Conservation (phyloP, 495 filamentous ascomycete genomes). For the Paragyromitra xinjiangensis region DNA sequence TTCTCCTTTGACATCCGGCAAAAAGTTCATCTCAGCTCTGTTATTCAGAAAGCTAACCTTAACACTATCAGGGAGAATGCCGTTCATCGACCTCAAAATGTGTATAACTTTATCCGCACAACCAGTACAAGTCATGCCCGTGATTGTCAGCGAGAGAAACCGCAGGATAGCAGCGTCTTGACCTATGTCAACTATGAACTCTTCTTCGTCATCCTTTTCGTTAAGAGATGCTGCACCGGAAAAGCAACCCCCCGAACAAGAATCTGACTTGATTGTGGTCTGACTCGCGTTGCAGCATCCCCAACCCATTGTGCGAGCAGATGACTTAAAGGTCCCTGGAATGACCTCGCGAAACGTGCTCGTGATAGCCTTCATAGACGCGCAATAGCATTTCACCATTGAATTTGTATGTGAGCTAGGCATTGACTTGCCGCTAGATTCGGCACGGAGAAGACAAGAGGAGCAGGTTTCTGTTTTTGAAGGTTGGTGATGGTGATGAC, state of each 20-base stretch:
- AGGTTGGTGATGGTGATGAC: not conserved
- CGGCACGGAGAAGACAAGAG: slow-evolving; percentile 22
- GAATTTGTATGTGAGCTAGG: not conserved
- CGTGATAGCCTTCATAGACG: slow-evolving; percentile 25
- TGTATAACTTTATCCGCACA: slow-evolving; percentile 54
- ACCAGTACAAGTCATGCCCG: slow-evolving; percentile 56
- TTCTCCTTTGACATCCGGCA: slow-evolving; percentile 41
- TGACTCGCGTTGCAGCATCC: slow-evolving; percentile 16
- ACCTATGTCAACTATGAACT: slow-evolving; percentile 32
- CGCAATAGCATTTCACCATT: slow-evolving; percentile 36
- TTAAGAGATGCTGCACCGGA: slow-evolving; percentile 4
- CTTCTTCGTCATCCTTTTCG: slow-evolving; percentile 14
- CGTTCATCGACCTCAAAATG: slow-evolving; percentile 44
- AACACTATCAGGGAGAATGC: slow-evolving; percentile 47
- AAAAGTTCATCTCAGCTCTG: slow-evolving; percentile 50
- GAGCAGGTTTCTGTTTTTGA: slow-evolving; percentile 15
- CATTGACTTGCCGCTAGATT: slow-evolving; percentile 13
- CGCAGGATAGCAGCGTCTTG: not conserved
- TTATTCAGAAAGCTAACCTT: slow-evolving; percentile 54
- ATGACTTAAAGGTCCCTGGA: slow-evolving; percentile 4
- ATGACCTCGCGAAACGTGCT: not conserved
- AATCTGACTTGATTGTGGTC: not conserved
- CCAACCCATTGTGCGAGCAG: not conserved
- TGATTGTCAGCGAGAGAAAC: slow-evolving; percentile 49
- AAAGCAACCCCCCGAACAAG: slow-evolving; percentile 16